Evolutionary conservation across 2,329 filamentous ascomycete genomes (phyloP).

Genomic region (Fusarium sp.): DNA sequence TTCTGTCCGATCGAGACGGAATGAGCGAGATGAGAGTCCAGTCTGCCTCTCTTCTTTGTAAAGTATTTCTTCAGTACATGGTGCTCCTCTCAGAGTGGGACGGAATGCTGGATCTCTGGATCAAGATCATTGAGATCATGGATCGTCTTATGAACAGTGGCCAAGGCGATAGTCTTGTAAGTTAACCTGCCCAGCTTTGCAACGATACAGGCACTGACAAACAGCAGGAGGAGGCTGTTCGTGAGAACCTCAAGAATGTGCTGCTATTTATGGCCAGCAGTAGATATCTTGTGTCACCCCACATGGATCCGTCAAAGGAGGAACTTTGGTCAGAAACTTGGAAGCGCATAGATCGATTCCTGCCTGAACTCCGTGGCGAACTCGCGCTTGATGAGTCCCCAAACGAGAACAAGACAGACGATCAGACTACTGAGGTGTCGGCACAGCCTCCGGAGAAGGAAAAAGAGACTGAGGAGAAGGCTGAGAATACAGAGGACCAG

Average conservation of each 20-base stretch:
- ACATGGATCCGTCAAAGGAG: slow-evolving; percentile 64
- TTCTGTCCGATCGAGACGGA: slow-evolving; percentile 87
- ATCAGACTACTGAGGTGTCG: not conserved
- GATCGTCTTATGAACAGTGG: slow-evolving; percentile 96
- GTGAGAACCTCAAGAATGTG: slow-evolving; percentile 96
- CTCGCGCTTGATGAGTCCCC: slow-evolving; percentile 62
- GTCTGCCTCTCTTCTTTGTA: slow-evolving; percentile 89
- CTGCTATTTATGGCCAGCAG: slow-evolving; percentile 94
- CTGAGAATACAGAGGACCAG: slow-evolving; percentile 11
- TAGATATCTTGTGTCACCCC: slow-evolving; percentile 82
- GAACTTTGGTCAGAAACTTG: slow-evolving; percentile 72
- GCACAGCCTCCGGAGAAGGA: slow-evolving; percentile 3
- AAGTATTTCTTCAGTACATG: slow-evolving; percentile 94
- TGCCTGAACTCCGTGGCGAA: slow-evolving; percentile 70
- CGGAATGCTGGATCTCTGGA: slow-evolving; percentile 91
- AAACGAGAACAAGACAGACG: slow-evolving; percentile 10
- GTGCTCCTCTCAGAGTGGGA: slow-evolving; percentile 86
- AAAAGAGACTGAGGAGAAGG: slow-evolving; percentile 10
- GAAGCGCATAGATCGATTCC: slow-evolving; percentile 74
- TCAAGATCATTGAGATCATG: slow-evolving; percentile 92
- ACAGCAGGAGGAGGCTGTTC: slow-evolving; percentile 87
- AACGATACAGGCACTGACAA: slow-evolving; percentile 19
- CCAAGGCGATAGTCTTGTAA: slow-evolving; percentile 87
- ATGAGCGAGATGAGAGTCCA: slow-evolving; percentile 97
- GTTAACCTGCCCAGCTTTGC: slow-evolving; percentile 48